Conservation (phyloP, 805 yeast species). For the Nakazawaea peltata region DNA sequence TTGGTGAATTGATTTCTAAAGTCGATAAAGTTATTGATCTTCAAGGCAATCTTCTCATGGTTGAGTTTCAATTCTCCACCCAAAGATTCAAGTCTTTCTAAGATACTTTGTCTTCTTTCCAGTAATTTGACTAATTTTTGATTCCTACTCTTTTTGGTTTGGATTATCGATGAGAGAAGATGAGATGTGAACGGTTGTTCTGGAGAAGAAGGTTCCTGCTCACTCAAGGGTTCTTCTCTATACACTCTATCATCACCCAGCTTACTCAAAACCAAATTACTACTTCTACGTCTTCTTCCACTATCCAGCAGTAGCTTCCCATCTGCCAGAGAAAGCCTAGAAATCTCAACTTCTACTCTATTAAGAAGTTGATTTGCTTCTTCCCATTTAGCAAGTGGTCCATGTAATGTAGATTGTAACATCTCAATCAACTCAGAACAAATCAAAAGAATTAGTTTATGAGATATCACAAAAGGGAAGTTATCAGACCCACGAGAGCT, state of each 20-base stretch:
- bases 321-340: slow-evolving; percentile 3
- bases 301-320: not conserved
- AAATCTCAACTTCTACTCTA: slow-evolving; percentile 1
- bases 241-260: not conserved
- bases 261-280: too few relatives aligned
- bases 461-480: not conserved
- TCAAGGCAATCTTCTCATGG: slow-evolving; percentile 61
- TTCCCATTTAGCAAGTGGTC: slow-evolving; percentile 1
- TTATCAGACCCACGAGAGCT: not conserved
- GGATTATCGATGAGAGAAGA: slow-evolving; percentile 7
- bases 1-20: slow-evolving; percentile 36
- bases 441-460: slow-evolving; percentile 5
- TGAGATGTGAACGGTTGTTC: too few relatives aligned
- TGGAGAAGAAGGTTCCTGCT: slow-evolving; percentile 1
- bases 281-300: not conserved
- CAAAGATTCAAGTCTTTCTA: slow-evolving; percentile 30
- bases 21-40: slow-evolving; percentile 48
- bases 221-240: not conserved
- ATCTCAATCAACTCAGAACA: slow-evolving; percentile 3
- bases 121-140: slow-evolving; percentile 5
- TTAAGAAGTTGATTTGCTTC: not conserved
- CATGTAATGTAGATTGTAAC: not conserved
- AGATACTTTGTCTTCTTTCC: slow-evolving; percentile 16
- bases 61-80: slow-evolving; percentile 31
- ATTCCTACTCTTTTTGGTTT: slow-evolving; percentile 7